phyloP scores from a whole-genome alignment of 2,329 filamentous ascomycete genomes.

The Pseudogymnoascus verrucosus region DNA sequence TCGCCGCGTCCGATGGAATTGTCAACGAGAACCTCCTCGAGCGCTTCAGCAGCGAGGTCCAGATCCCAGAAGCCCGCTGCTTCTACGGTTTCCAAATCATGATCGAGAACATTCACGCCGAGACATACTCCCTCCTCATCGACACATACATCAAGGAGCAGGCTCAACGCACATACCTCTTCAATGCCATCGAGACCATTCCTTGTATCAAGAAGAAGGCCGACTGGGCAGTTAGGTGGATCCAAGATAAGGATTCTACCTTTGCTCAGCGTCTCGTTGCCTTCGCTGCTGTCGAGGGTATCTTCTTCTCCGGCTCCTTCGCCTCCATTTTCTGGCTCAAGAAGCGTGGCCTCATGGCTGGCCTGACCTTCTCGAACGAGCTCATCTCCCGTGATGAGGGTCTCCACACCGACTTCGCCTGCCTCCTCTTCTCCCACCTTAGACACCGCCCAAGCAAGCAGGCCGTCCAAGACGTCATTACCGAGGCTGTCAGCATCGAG shows the following conservation, averaged over 20 bases:
- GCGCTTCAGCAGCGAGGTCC: constrained; percentile 94
- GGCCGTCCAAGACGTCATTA: constrained; percentile 79
- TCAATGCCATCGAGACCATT: constrained; percentile 98
- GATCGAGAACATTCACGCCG: constrained; percentile 99
- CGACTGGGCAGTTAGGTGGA: constrained; percentile 95
- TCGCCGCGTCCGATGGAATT: constrained; percentile 96
- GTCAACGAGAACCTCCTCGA: constrained; percentile 99
- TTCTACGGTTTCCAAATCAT: constrained; percentile 99
- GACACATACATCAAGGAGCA: constrained; percentile 99
- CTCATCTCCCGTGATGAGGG: constrained; percentile 99
- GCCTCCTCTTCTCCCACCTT: constrained; percentile 93
- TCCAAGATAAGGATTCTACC: constrained; percentile 83
- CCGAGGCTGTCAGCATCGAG: constrained; percentile 88
- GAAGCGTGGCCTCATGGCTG: constrained; percentile 99
- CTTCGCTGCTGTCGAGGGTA: constrained; percentile 96
- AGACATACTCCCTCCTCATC: constrained; percentile 98
- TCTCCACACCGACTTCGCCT: constrained; percentile 98
- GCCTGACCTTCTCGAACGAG: constrained; percentile 98
- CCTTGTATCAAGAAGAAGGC: constrained; percentile 98
- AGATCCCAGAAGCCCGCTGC: constrained; percentile 95
- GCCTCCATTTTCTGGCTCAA: constrained; percentile 99
- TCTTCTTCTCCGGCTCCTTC: constrained; percentile 99
- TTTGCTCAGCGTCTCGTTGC: constrained; percentile 94
- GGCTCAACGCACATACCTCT: constrained; percentile 85
- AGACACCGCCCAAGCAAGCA: constrained; percentile 82